phyloP scores from a whole-genome alignment of 169 alveolate genomes.

The Cryptosporidium ubiquitum region DNA sequence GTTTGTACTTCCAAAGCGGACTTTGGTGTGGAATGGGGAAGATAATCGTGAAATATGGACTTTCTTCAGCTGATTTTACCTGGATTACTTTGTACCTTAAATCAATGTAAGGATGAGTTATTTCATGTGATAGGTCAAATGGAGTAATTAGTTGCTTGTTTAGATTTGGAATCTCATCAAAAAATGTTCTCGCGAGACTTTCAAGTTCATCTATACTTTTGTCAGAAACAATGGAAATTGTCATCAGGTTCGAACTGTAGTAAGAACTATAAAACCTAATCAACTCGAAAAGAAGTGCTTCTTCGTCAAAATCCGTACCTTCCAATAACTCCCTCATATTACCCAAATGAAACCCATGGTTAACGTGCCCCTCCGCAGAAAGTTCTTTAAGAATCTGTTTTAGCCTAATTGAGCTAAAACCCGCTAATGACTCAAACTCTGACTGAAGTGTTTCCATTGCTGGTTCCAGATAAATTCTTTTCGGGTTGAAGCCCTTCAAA shows the following conservation, averaged over 20 bases:
- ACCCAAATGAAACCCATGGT: slow-evolving; percentile 24
- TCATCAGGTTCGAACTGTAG: slow-evolving; percentile 57
- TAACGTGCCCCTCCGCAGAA: slow-evolving; percentile 10
- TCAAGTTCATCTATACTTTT: slow-evolving; percentile 36
- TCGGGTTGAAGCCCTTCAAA: slow-evolving; percentile 15
- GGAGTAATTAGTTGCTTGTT: slow-evolving; percentile 12
- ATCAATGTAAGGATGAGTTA: slow-evolving; percentile 26
- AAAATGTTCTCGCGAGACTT: slow-evolving; percentile 22
- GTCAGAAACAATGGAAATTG: slow-evolving; percentile 40
- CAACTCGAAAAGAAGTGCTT: slow-evolving; percentile 22
- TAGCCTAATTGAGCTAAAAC: not conserved
- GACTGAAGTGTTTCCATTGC: slow-evolving; percentile 13
- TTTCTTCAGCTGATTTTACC: not conserved
- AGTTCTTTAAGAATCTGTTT: slow-evolving; percentile 31
- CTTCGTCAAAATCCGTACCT: not conserved
- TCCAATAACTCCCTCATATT: not conserved
- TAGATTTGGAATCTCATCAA: slow-evolving; percentile 42
- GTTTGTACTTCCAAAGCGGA: slow-evolving; percentile 44
- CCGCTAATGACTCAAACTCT: slow-evolving; percentile 1
- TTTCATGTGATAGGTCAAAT: slow-evolving; percentile 10
- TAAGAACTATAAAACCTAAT: slow-evolving; percentile 17
- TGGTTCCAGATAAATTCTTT: slow-evolving; percentile 33
- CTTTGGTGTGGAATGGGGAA: slow-evolving; percentile 56
- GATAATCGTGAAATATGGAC: not conserved
- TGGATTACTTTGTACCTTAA: slow-evolving; percentile 22